Evolutionary conservation across 495 filamentous ascomycete genomes (phyloP).

Genomic region (Penicillium cosmopolitanum): DNA sequence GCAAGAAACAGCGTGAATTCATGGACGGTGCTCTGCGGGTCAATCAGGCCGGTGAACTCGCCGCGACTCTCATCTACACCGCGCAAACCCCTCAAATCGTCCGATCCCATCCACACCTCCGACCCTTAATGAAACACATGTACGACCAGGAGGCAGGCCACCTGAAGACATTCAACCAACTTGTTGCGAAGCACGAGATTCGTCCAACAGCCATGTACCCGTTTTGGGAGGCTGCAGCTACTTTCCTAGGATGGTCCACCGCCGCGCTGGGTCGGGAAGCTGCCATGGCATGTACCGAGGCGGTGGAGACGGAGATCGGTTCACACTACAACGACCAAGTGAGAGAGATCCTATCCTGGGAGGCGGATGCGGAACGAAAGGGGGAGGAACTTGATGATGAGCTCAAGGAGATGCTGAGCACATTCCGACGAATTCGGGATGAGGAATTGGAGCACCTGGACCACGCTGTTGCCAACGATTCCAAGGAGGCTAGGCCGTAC

Average conservation of each 20-base stretch:
- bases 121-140: slow-evolving; percentile 94
- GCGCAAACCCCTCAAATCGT: slow-evolving; percentile 77
- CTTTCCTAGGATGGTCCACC: slow-evolving; percentile 86
- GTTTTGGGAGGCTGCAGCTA: slow-evolving; percentile 82
- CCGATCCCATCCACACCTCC: slow-evolving; percentile 79
- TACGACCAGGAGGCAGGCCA: slow-evolving; percentile 94
- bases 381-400: slow-evolving; percentile 83
- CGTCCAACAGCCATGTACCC: slow-evolving; percentile 95
- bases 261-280: slow-evolving; percentile 90
- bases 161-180: slow-evolving; percentile 78
- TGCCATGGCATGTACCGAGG: slow-evolving; percentile 98
- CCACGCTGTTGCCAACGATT: slow-evolving; percentile 90
- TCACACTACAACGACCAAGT: slow-evolving; percentile 96
- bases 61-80: slow-evolving; percentile 83
- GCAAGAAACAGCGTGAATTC: slow-evolving; percentile 69
- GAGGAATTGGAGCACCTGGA: slow-evolving; percentile 97
- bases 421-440: slow-evolving; percentile 83
- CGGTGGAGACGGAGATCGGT: slow-evolving; percentile 97
- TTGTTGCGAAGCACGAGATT: slow-evolving; percentile 85
- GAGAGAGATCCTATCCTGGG: slow-evolving; percentile 76
- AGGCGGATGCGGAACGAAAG: slow-evolving; percentile 59
- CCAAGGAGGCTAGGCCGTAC: slow-evolving; percentile 85
- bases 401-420: slow-evolving; percentile 70
- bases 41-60: slow-evolving; percentile 89
- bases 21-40: slow-evolving; percentile 84